Conservation (phyloP, 2,329 filamentous ascomycete genomes). For the Talaromyces marneffei region DNA sequence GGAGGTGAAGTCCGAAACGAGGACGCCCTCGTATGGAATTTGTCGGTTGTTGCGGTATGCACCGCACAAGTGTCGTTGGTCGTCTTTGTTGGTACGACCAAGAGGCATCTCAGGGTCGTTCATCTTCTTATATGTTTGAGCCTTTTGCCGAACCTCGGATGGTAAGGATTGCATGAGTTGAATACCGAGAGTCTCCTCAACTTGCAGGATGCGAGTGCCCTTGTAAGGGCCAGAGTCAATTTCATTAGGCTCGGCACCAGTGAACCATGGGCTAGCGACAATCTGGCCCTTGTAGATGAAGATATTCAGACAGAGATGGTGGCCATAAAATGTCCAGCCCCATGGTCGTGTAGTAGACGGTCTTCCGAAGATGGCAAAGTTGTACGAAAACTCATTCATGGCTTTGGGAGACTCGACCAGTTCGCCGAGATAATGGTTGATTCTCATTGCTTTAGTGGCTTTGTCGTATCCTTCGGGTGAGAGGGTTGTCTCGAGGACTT, state of each 20-base stretch:
- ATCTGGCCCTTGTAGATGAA: conserved; percentile 63
- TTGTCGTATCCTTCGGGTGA: conserved; percentile 68
- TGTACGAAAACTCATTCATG: conserved; percentile 72
- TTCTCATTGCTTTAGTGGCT: conserved; percentile 62
- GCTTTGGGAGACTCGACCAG: conserved; percentile 57
- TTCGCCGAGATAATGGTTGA: conserved; percentile 69
- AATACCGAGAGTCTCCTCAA: conserved; percentile 61
- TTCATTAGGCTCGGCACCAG: conserved; percentile 70
- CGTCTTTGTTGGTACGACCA: conserved; percentile 69
- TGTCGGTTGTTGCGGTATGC: conserved; percentile 73
- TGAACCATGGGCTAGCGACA: conserved; percentile 68
- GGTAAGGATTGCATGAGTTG: conserved; percentile 61
- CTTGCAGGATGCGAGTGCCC: conserved; percentile 61
- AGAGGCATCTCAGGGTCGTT: conserved; percentile 59
- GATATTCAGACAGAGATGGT: conserved; percentile 68
- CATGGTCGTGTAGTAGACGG: conserved; percentile 56
- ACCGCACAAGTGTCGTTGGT: conserved; percentile 71
- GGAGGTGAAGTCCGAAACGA: conserved; percentile 40
- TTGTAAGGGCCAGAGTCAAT: conserved; percentile 60
- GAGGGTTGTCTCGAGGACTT: conserved; percentile 53
- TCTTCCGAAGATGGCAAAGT: conserved; percentile 64
- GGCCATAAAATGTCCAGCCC: conserved; percentile 72
- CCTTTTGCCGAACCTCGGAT: conserved; percentile 41
- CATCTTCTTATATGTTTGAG: conserved; percentile 56
- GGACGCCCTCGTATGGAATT: conserved; percentile 66